A percentile compares a stretch with the other conserved stretches of the same genome.
phyloP scores from a whole-genome alignment of 805 yeast genomes.

The Sugiyamaella lignohabitans region DNA sequence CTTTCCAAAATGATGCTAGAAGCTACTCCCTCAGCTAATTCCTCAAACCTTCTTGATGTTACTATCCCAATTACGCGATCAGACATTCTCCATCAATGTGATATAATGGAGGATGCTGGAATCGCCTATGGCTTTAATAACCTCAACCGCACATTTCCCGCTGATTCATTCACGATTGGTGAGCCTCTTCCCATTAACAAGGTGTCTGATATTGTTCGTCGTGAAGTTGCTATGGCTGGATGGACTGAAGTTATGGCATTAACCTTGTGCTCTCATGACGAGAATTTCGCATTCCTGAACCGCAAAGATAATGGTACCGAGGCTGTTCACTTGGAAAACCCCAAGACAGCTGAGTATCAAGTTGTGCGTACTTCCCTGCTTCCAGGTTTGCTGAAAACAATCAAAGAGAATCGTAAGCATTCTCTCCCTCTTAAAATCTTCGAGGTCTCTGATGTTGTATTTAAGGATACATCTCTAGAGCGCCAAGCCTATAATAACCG shows the following conservation, averaged over 20 bases:
- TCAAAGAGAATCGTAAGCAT: slow-evolving; percentile 93
- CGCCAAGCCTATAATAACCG: slow-evolving; percentile 89
- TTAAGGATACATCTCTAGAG: slow-evolving; percentile 72
- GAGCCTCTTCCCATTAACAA: slow-evolving; percentile 87
- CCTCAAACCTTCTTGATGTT: slow-evolving; percentile 52
- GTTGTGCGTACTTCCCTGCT: slow-evolving; percentile 92
- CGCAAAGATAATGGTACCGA: slow-evolving; percentile 58
- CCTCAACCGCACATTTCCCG: slow-evolving; percentile 71
- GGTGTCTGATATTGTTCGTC: slow-evolving; percentile 81
- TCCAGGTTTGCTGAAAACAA: slow-evolving; percentile 92
- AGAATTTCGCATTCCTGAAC: slow-evolving; percentile 84
- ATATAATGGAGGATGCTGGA: slow-evolving; percentile 97
- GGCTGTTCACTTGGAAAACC: slow-evolving; percentile 93
- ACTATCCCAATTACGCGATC: slow-evolving; percentile 89
- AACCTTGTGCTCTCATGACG: slow-evolving; percentile 93
- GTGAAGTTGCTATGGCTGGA: slow-evolving; percentile 88
- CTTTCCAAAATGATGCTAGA: slow-evolving; percentile 75
- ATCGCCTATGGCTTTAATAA: slow-evolving; percentile 93
- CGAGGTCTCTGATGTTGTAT: slow-evolving; percentile 91
- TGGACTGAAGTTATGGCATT: slow-evolving; percentile 95
- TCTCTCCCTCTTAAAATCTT: slow-evolving; percentile 90
- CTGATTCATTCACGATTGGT: slow-evolving; percentile 71
- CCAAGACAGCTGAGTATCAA: slow-evolving; percentile 94
- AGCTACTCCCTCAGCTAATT: slow-evolving; percentile 47
- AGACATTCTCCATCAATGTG: slow-evolving; percentile 94